A percentile compares a stretch with the other conserved stretches of the same genome.
These are phyloP conservation scores for Albatrellus sp. DNA, from an alignment of 1,284 basidiomycete species.

Conservation along the genomic window DNA sequence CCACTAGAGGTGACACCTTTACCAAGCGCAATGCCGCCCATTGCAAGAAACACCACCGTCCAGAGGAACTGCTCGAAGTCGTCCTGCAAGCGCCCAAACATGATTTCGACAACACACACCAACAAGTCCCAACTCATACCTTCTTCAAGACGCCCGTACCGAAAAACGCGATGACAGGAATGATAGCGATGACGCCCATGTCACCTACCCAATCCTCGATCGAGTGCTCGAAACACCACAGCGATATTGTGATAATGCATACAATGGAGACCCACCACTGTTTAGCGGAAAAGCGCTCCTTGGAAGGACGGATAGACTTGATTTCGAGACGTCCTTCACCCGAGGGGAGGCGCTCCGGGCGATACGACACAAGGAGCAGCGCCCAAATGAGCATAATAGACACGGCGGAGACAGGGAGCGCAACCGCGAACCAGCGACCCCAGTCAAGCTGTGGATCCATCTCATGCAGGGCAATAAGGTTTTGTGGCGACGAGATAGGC, in stretches of 20 bases:
- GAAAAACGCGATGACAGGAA: constrained; percentile 92
- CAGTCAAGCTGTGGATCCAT: constrained; percentile 89
- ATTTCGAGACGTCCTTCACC: constrained; percentile 77
- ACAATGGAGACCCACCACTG: constrained; percentile 90
- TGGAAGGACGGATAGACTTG: constrained; percentile 69
- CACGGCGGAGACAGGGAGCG: constrained; percentile 80
- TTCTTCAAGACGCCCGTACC: constrained; percentile 90
- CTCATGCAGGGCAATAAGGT: constrained; percentile 81
- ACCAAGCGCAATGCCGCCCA: constrained; percentile 96
- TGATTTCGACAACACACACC: not conserved
- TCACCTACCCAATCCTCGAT: constrained; percentile 80
- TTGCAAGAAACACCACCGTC: constrained; percentile 92
- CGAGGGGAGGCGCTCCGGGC: constrained; percentile 52
- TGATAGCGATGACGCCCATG: constrained; percentile 95
- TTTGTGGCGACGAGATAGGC: constrained; percentile 93
- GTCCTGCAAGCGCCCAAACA: constrained; percentile 38
- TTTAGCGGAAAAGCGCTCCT: constrained; percentile 68
- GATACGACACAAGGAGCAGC: constrained; percentile 78
- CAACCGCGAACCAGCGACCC: constrained; percentile 90
- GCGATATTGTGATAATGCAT: constrained; percentile 74
- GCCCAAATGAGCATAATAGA: constrained; percentile 89
- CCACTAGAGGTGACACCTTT: constrained; percentile 91
- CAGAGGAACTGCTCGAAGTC: constrained; percentile 93
- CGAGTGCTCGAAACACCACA: constrained; percentile 87
- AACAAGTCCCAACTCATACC: constrained; percentile 27